phyloP scores from a whole-genome alignment of 768 basidiomycete genomes.

The Lactifluus pinguis region DNA sequence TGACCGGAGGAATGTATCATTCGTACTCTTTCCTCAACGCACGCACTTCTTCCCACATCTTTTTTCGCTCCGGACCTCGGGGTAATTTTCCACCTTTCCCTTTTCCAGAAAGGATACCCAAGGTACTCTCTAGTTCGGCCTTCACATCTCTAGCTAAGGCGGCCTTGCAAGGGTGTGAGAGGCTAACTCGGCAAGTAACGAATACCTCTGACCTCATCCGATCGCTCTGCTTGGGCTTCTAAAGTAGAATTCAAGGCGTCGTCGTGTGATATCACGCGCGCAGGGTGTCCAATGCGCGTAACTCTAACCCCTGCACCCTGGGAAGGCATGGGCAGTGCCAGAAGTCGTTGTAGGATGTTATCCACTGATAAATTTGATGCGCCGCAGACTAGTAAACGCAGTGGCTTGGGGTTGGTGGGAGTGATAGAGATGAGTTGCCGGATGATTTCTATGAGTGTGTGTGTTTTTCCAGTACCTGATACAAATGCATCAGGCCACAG shows the following conservation, averaged over 20 bases:
- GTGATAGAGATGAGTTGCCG: conserved; percentile 60
- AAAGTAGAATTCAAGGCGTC: conserved; percentile 58
- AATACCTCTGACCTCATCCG: conserved; percentile 47
- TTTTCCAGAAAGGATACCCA: conserved; percentile 59
- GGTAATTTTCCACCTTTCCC: conserved; percentile 66
- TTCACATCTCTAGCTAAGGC: conserved; percentile 85
- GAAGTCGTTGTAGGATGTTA: conserved; percentile 84
- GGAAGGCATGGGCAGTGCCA: conserved; percentile 45
- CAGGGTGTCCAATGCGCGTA: conserved; percentile 93
- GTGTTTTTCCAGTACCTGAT: conserved; percentile 87
- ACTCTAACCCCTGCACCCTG: conserved; percentile 48
- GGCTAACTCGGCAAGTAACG: not conserved
- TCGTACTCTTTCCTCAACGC: conserved; percentile 84
- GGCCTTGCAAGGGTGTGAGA: conserved; percentile 36
- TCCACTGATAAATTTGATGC: conserved; percentile 94
- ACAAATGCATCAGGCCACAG: not conserved
- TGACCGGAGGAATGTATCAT: not conserved
- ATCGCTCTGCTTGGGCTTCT: conserved; percentile 62
- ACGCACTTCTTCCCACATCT: conserved; percentile 81
- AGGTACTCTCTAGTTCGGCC: conserved; percentile 63
- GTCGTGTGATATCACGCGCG: conserved; percentile 73
- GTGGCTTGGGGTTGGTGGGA: conserved; percentile 39
- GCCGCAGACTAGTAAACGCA: conserved; percentile 78
- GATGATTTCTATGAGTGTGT: conserved; percentile 89
- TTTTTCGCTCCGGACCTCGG: conserved; percentile 64